Evolutionary conservation across 352 stramenopile genomes (phyloP), one percentile per base, ranked within the genome.

Genomic region (Pythium sukuiense): DNA sequence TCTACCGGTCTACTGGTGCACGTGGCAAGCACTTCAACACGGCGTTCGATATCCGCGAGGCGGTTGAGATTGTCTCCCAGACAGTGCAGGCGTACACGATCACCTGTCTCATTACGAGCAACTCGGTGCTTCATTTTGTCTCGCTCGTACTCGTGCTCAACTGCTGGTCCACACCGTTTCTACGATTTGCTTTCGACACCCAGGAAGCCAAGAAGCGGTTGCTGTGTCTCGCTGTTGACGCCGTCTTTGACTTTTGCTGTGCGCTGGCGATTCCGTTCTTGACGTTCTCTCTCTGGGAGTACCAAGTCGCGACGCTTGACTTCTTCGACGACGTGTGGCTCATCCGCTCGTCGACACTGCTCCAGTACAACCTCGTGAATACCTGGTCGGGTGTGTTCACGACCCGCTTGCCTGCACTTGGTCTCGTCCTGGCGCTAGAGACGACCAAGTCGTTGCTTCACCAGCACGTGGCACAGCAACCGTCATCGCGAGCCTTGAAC

Each of bases 191-290:
- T 0, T 56, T 73, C 37, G 24, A 49, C 1, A 52, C 46, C 1
- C 41, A 73, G 18, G 57, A 67, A 18, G 39, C 61, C 29, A 67
- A 56, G 24, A 70, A 73, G 39, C 60, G 69, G 1, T 26, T 73
- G 39, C 35, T 72, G 13, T 73, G 70, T 18, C 57, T 76, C 16
- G 57, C 52, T 18, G 33, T 72, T 7, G 65, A 76, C 52, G 52
- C 61, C 16, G 33, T 71, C 8, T 76, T 76, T 33, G 70, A 73
- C 32, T 69, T 70, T n/a, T 72, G 69, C 43, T 70, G 68, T 48
- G 67, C 69, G 52, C 55, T 76, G 32, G 69, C 33, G 50, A 70
- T 73, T 7, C 69, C 69, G 43, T 73, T 69, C 20, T 32, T 70
- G 26, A 72, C 63, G 24, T 76, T 70, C 37, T 41, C 18, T 5